Percentiles rank a stretch among this genome's conserved stretches.
Evolutionary conservation across 345 rosid species (phyloP).

Genomic region (Carallia pectinifolia): DNA sequence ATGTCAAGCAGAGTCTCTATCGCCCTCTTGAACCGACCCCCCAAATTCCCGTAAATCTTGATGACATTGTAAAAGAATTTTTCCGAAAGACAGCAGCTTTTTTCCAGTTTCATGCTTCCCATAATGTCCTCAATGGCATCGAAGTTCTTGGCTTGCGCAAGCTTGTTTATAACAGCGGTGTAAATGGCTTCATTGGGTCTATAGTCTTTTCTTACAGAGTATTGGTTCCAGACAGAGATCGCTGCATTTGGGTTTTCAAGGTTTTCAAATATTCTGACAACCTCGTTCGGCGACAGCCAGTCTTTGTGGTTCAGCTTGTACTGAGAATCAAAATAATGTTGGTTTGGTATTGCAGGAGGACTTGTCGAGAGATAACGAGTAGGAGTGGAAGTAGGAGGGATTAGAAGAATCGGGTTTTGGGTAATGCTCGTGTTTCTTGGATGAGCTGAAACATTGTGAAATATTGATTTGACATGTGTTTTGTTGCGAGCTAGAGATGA

Average conservation of each 20-base stretch:
- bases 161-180: slow-evolving; percentile 50
- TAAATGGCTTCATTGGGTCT: slow-evolving; percentile 70
- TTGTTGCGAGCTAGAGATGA: slow-evolving; percentile 3
- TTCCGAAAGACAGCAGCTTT: slow-evolving; percentile 53
- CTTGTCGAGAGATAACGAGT: not conserved
- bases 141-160: slow-evolving; percentile 55
- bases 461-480: not conserved
- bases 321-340: not conserved
- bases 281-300: slow-evolving; percentile 76
- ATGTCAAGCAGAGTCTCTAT: slow-evolving; percentile 60
- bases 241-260: slow-evolving; percentile 53
- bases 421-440: not conserved
- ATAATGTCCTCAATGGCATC: slow-evolving; percentile 64
- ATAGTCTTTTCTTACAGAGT: slow-evolving; percentile 67
- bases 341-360: not conserved
- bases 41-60: slow-evolving; percentile 64
- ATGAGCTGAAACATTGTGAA: not conserved
- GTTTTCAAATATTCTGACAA: slow-evolving; percentile 52
- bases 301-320: slow-evolving; percentile 63
- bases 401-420: not conserved
- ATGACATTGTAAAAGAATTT: slow-evolving; percentile 71
- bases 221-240: slow-evolving; percentile 48
- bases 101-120: slow-evolving; percentile 45
- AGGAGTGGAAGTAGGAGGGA: not conserved
- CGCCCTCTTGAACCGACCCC: slow-evolving; percentile 60